Percentiles rank a stretch among this genome's conserved stretches.
Conservation (phyloP, 2,329 filamentous ascomycete species). For the Myriosclerotinia curreyana region DNA sequence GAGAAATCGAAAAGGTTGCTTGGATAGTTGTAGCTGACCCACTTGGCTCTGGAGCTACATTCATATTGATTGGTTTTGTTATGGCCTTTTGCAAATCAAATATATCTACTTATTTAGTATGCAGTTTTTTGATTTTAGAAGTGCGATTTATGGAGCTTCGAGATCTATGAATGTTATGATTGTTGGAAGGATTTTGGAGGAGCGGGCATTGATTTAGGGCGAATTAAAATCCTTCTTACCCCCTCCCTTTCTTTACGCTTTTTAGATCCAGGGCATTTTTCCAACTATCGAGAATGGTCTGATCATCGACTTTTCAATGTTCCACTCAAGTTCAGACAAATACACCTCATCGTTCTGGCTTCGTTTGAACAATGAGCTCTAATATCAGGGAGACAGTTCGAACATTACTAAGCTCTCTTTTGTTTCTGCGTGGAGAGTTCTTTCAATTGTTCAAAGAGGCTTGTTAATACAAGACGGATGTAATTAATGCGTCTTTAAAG, state of each 20-base stretch:
- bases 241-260: neutral
- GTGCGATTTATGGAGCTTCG: slow-evolving; percentile 35
- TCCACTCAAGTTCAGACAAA: no score
- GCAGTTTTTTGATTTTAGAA: slow-evolving; percentile 30
- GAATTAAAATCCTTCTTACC: neutral
- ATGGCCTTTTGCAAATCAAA: slow-evolving; percentile 32
- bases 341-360: no score
- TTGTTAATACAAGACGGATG: no score
- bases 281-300: no score
- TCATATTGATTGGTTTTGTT: slow-evolving; percentile 31
- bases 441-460: no score
- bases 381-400: no score
- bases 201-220: slow-evolving; percentile 25
- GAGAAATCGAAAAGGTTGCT: slow-evolving; percentile 32
- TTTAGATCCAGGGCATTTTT: no score
- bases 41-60: slow-evolving; percentile 28
- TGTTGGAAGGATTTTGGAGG: slow-evolving; percentile 44
- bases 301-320: no score
- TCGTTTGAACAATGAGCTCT: no score
- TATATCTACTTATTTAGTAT: slow-evolving; percentile 28
- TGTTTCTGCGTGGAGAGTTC: no score
- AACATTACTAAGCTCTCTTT: no score
- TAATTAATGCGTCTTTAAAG: no score
- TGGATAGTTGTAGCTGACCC: slow-evolving; percentile 38
- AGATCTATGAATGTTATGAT: slow-evolving; percentile 44